A percentile compares a stretch with the other conserved stretches of the same genome.
These are phyloP conservation scores for Rossbeevera mucosa DNA, from an alignment of 768 basidiomycete genomes.

Conservation along the genomic window DNA sequence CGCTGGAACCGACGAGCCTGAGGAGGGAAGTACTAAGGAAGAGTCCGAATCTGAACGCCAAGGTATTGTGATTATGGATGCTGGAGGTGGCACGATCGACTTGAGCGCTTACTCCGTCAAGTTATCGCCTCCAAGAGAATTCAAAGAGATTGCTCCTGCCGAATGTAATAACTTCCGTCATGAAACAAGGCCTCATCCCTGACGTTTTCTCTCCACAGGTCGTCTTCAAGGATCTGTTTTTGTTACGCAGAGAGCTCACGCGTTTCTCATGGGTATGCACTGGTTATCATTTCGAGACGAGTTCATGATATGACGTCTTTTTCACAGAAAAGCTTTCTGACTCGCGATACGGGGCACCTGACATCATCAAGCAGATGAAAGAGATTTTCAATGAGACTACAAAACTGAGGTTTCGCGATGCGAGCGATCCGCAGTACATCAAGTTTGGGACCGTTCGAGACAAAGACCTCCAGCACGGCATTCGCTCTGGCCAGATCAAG, in stretches of 20 bases:
- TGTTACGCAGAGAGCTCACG: slow-evolving; percentile 29
- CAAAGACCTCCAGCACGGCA: slow-evolving; percentile 30
- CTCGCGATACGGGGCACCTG: slow-evolving; percentile 26
- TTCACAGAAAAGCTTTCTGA: slow-evolving; percentile 25
- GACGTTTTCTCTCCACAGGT: slow-evolving; percentile 28
- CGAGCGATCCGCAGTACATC: slow-evolving; percentile 33
- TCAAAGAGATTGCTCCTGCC: slow-evolving; percentile 35
- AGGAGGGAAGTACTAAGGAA: slow-evolving; percentile 1
- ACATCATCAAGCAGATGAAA: slow-evolving; percentile 31
- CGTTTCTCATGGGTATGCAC: slow-evolving; percentile 26
- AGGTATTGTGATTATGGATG: slow-evolving; percentile 41
- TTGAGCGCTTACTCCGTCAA: slow-evolving; percentile 34
- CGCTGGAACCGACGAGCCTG: background rate
- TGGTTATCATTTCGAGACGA: background rate
- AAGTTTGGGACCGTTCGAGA: slow-evolving; percentile 37
- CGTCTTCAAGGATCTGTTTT: slow-evolving; percentile 36
- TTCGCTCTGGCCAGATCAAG: slow-evolving; percentile 35
- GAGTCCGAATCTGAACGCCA: slow-evolving; percentile 31
- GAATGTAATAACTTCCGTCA: slow-evolving; percentile 19
- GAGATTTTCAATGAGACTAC: slow-evolving; percentile 33
- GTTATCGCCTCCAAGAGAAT: slow-evolving; percentile 14
- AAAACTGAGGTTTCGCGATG: slow-evolving; percentile 38
- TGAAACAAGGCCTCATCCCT: background rate
- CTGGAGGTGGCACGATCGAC: slow-evolving; percentile 40
- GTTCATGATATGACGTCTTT: background rate